Percentiles rank a stretch among this genome's conserved stretches.
phyloP scores from a whole-genome alignment of 2,329 filamentous ascomycete species.

The Colletotrichum gloeosporioides region DNA sequence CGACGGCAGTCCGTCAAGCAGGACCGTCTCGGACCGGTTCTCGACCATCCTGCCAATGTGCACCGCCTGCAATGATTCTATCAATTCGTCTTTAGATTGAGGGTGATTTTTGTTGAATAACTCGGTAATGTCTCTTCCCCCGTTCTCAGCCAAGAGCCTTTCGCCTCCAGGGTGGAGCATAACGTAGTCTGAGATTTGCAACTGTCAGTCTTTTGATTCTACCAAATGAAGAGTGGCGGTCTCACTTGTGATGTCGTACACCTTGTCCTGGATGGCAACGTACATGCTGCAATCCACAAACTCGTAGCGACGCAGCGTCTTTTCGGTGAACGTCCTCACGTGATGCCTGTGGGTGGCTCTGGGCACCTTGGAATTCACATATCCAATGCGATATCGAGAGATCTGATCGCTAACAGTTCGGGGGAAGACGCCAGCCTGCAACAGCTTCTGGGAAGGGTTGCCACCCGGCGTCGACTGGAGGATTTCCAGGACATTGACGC shows the following conservation, averaged over 20 bases:
- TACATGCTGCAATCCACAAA: constrained; percentile 8
- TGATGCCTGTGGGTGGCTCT: not conserved
- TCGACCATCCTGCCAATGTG: not conserved
- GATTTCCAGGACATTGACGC: not conserved
- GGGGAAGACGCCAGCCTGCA: not conserved
- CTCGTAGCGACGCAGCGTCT: not conserved
- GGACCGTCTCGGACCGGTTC: not conserved
- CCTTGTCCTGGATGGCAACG: not conserved
- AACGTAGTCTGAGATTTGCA: not conserved
- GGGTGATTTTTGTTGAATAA: constrained; percentile 5
- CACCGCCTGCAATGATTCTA: not conserved
- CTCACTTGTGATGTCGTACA: constrained; percentile 22
- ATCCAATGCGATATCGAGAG: not conserved
- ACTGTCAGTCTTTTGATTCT: not conserved
- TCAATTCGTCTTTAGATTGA: not conserved
- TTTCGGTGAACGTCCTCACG: not conserved
- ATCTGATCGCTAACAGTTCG: not conserved
- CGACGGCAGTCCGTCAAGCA: not conserved
- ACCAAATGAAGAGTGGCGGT: rapidly evolving
- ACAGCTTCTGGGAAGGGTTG: not conserved
- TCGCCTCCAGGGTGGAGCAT: constrained; percentile 20
- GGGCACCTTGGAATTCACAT: not conserved
- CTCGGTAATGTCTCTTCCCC: constrained; percentile 12
- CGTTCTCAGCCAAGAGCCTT: not conserved
- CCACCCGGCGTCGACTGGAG: not conserved